Conservation (phyloP, 2,329 filamentous ascomycete species). For the Elsinoe ampelina region DNA sequence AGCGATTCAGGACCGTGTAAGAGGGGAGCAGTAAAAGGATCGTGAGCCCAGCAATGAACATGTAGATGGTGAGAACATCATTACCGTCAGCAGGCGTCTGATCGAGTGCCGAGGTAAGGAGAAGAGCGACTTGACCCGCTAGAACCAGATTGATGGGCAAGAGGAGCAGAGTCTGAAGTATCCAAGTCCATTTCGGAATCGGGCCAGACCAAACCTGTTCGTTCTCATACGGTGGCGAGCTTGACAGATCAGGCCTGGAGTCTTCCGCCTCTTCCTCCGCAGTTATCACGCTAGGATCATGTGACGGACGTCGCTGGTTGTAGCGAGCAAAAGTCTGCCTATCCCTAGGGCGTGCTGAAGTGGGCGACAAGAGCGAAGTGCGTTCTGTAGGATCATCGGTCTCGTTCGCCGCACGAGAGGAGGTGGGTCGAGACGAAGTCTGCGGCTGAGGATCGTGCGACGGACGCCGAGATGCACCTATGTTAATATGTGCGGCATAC, state of each 20-base stretch:
- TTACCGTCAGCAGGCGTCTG: constrained; percentile 83
- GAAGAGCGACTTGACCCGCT: constrained; percentile 63
- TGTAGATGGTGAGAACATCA: constrained; percentile 59
- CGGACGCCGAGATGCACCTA: constrained; percentile 12
- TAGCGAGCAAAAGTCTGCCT: constrained; percentile 18
- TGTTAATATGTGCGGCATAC: constrained; percentile 52
- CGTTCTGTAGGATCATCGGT: constrained; percentile 44
- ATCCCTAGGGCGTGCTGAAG: background rate
- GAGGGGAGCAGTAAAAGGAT: constrained; percentile 66
- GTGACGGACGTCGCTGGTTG: constrained; percentile 14
- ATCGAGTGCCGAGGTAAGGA: constrained; percentile 60
- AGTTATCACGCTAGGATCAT: constrained; percentile 11
- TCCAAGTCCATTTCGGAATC: constrained; percentile 77
- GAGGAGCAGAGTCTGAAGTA: constrained; percentile 72
- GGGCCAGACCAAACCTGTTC: constrained; percentile 81
- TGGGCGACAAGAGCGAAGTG: constrained; percentile 43
- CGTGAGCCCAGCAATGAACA: constrained; percentile 58
- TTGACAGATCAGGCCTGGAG: constrained; percentile 18
- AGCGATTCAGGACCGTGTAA: constrained; percentile 76
- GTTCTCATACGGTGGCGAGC: constrained; percentile 44
- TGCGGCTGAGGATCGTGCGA: background rate
- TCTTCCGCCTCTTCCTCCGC: constrained; percentile 22
- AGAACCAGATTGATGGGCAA: constrained; percentile 71
- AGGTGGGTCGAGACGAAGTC: constrained; percentile 7
- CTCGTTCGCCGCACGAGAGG: constrained; percentile 24